Conservation (phyloP, 768 basidiomycete species). For the Serendipita sp. region DNA sequence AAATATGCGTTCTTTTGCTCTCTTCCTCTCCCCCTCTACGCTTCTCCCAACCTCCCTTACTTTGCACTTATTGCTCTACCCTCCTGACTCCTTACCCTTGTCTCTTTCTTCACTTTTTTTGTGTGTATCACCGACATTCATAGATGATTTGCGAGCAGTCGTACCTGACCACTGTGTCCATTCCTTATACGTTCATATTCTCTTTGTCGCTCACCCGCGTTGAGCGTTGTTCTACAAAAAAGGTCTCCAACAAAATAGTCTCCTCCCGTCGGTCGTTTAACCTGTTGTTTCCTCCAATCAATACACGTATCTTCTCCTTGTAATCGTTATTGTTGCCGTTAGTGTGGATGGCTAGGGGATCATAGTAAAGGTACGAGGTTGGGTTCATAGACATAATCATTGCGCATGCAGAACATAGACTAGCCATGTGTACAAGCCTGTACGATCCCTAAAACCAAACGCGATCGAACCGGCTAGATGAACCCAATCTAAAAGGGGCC, state of each 20-base stretch:
- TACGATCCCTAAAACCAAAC: not conserved
- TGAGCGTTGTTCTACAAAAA: no score
- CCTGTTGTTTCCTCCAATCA: not conserved
- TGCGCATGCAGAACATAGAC: slow-evolving; percentile 1
- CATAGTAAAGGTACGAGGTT: not conserved
- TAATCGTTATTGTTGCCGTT: not conserved
- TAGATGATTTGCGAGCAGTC: no score
- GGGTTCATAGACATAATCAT: slow-evolving; percentile 7
- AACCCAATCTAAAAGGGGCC: slow-evolving; percentile 59
- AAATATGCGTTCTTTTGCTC: not conserved
- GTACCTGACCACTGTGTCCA: no score
- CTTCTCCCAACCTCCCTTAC: no score
- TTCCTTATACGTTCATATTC: no score
- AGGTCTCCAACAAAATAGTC: no score
- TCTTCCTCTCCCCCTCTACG: no score
- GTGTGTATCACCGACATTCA: no score
- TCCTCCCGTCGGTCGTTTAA: not conserved
- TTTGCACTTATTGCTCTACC: no score
- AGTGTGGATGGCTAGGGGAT: not conserved
- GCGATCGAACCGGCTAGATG: slow-evolving; percentile 40
- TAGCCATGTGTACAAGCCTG: not conserved
- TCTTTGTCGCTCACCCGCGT: no score
- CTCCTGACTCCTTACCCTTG: no score
- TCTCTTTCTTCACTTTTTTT: no score
- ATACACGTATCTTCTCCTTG: not conserved